phyloP scores from a whole-genome alignment of 805 yeast genomes.

The Candida multigemmis region DNA sequence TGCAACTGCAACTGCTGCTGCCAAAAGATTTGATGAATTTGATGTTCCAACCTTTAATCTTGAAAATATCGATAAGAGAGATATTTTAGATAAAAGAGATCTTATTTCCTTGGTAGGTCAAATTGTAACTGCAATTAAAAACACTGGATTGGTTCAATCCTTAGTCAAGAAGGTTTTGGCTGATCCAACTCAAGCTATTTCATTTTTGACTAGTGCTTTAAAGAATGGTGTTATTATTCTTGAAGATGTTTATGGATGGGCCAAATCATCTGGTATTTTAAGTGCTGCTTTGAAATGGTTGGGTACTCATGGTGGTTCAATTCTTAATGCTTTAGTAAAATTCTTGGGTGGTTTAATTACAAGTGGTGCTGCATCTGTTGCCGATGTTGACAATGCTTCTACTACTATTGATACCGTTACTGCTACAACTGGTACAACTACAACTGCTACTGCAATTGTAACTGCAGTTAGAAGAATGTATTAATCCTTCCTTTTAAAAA shows the following conservation, averaged over 20 bases:
- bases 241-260: conserved; percentile 28
- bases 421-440: conserved; percentile 7
- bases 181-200: conserved; percentile 25
- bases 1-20: conserved; percentile 8
- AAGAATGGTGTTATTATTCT: conserved; percentile 21
- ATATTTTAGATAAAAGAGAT: conserved; percentile 29
- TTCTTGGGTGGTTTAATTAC: conserved; percentile 18
- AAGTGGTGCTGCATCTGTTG: conserved; percentile 15
- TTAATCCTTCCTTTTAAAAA: no score
- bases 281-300: conserved; percentile 18
- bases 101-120: conserved; percentile 14
- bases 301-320: conserved; percentile 10
- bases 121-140: conserved; percentile 19
- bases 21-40: conserved; percentile 7
- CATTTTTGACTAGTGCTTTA: conserved; percentile 23
- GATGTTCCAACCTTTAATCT: no score
- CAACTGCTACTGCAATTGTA: conserved; percentile 5
- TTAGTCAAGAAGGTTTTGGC: conserved; percentile 25
- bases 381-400: conserved; percentile 13
- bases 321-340: conserved; percentile 6
- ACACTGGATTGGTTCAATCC: conserved; percentile 22
- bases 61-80: conserved; percentile 5
- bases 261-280: conserved; percentile 27
- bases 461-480: no score
- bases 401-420: conserved; percentile 5